Conservation (phyloP, 2,329 filamentous ascomycete species). For the Fusarium concolor region DNA sequence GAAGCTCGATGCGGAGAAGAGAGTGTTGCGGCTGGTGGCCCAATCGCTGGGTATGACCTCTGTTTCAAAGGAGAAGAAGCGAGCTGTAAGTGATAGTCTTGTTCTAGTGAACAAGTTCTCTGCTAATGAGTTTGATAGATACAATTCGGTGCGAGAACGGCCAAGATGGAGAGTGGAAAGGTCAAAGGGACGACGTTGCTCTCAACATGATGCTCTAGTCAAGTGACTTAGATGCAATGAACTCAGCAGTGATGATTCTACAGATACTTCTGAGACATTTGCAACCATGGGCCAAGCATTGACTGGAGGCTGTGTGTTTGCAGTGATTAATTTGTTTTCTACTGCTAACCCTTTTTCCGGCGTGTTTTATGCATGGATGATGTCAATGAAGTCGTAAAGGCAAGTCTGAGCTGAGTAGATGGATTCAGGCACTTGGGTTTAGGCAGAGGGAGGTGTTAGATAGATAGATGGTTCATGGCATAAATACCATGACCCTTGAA, state of each 20-base stretch:
- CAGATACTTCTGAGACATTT: slow-evolving; percentile 80
- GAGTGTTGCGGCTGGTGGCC: slow-evolving; percentile 81
- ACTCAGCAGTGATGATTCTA: slow-evolving; percentile 71
- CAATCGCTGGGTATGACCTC: slow-evolving; percentile 76
- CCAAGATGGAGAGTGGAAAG: slow-evolving; percentile 80
- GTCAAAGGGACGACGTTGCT: slow-evolving; percentile 76
- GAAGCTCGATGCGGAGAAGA: slow-evolving; percentile 80
- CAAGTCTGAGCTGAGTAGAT: slow-evolving; percentile 69
- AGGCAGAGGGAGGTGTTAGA: background rate
- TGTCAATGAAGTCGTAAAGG: slow-evolving; percentile 68
- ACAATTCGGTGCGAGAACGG: slow-evolving; percentile 84
- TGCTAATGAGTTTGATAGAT: slow-evolving; percentile 62
- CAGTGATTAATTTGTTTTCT: slow-evolving; percentile 20
- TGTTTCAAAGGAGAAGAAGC: slow-evolving; percentile 89
- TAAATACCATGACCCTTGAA: slow-evolving; percentile 14
- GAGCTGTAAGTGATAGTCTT: slow-evolving; percentile 71
- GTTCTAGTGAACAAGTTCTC: background rate
- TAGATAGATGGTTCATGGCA: slow-evolving; percentile 25
- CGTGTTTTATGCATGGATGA: slow-evolving; percentile 41
- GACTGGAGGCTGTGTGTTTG: slow-evolving; percentile 61
- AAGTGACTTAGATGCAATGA: slow-evolving; percentile 20
- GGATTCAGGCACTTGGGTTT: background rate
- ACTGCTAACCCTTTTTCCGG: slow-evolving; percentile 57
- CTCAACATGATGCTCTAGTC: slow-evolving; percentile 51
- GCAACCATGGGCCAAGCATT: slow-evolving; percentile 40